Conservation (phyloP, 2,329 filamentous ascomycete genomes). For the Bipolaris sorokiniana region DNA sequence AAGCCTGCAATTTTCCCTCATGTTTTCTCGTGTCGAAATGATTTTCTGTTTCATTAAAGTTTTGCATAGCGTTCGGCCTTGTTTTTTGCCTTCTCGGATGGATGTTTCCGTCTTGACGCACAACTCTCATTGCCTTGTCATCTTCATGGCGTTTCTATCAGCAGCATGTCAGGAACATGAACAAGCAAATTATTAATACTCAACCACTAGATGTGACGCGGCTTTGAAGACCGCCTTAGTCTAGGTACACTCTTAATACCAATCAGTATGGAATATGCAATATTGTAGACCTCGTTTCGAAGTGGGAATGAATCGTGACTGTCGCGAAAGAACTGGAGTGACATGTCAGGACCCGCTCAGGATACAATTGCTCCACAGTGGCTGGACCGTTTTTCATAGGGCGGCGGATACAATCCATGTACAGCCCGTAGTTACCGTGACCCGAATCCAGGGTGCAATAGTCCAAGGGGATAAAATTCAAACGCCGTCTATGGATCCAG, state of each 20-base stretch:
- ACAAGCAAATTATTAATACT: constrained; percentile 7
- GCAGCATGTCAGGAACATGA: constrained; percentile 16
- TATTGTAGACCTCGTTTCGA: not conserved
- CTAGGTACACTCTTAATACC: constrained; percentile 9
- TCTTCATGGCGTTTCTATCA: constrained; percentile 9
- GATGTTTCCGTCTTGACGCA: constrained; percentile 4
- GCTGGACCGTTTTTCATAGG: not conserved
- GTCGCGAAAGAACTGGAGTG: not conserved
- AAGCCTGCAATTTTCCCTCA: not conserved
- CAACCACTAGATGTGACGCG: constrained; percentile 9
- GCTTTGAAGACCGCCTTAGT: constrained; percentile 1
- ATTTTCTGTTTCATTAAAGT: constrained; percentile 20
- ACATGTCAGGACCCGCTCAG: not conserved
- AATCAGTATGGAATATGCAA: not conserved
- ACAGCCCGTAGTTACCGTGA: constrained; percentile 5
- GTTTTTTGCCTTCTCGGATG: constrained; percentile 8
- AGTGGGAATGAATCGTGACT: not conserved
- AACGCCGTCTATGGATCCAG: not conserved
- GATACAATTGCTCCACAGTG: not conserved
- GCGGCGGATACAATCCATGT: constrained; percentile 1
- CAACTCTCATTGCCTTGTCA: not conserved
- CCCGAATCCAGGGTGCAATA: not conserved
- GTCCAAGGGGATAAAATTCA: not conserved
- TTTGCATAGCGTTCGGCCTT: constrained; percentile 27
- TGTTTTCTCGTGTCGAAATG: constrained; percentile 15